Percentiles rank a stretch among this genome's conserved stretches.
Conservation (phyloP, 106 monocot species). For the Acorus calamus region DNA sequence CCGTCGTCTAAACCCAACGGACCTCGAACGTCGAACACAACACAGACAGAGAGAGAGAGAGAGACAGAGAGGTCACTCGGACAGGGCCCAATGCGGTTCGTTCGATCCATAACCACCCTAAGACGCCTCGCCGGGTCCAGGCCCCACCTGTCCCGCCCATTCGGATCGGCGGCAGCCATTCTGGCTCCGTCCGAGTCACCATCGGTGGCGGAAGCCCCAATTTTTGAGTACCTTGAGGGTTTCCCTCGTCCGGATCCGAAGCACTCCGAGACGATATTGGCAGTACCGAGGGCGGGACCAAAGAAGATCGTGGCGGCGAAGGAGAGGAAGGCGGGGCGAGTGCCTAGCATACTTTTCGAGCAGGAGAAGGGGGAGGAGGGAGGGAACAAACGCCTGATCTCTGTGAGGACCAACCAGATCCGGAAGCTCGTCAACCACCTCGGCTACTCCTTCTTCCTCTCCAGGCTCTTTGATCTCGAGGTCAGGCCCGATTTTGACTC, state of each 20-base stretch:
- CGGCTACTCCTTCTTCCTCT: constrained; percentile 67
- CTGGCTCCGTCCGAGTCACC: too few relatives aligned
- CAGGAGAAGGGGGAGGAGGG: constrained; percentile 93
- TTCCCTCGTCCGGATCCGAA: constrained; percentile 80
- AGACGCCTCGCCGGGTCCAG: too few relatives aligned
- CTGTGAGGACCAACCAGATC: constrained; percentile 79
- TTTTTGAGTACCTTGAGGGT: constrained; percentile 63
- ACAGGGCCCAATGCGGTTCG: too few relatives aligned
- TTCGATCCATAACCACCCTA: too few relatives aligned
- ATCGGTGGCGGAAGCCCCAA: background rate
- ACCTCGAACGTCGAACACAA: too few relatives aligned
- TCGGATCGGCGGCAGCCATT: too few relatives aligned
- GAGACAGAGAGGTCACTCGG: too few relatives aligned
- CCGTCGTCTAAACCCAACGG: too few relatives aligned
- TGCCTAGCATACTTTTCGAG: constrained; percentile 94
- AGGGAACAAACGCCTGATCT: constrained; percentile 87
- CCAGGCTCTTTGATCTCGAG: constrained; percentile 77
- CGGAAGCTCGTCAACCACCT: constrained; percentile 84
- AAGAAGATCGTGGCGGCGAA: constrained; percentile 69
- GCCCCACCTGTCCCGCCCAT: too few relatives aligned
- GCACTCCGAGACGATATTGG: constrained; percentile 72
- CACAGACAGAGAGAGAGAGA: too few relatives aligned
- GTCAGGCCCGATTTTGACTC: constrained; percentile 42
- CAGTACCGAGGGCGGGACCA: constrained; percentile 43
- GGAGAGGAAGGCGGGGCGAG: constrained; percentile 71